phyloP scores from a whole-genome alignment of 139 green algal genomes.

The Micractinium conductrix region DNA sequence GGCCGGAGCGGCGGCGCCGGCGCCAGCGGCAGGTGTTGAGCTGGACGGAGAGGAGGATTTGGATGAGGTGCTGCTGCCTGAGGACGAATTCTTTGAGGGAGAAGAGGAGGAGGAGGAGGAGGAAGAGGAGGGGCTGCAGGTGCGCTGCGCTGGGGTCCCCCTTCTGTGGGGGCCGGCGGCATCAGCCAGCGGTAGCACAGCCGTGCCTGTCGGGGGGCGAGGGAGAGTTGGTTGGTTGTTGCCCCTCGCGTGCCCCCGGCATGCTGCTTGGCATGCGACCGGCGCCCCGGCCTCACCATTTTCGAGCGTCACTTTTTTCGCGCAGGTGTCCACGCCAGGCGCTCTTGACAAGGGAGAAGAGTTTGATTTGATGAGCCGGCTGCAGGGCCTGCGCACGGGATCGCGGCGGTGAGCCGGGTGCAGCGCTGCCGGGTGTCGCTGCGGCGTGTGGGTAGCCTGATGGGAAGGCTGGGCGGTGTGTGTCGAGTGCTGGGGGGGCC shows the following conservation, averaged over 20 bases:
- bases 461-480: too few species aligned
- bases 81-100: too few species aligned
- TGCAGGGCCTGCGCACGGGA: constrained; percentile 34
- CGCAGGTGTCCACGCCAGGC: not conserved
- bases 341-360: constrained; percentile 20
- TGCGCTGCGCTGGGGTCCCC: not conserved
- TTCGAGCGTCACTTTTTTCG: not conserved
- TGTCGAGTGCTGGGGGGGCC: too few species aligned
- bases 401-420: constrained; percentile 23
- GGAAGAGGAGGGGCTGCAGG: not conserved
- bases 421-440: not conserved
- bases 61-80: too few species aligned
- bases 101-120: not conserved
- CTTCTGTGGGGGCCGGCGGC: too few species aligned
- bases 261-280: too few species aligned
- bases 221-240: too few species aligned
- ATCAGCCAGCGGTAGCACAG: too few species aligned
- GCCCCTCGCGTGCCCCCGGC: too few species aligned
- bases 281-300: not conserved
- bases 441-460: not conserved
- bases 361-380: constrained; percentile 28
- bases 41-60: not conserved
- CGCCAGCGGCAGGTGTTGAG: not conserved
- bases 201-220: too few species aligned
- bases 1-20: constrained; percentile 14